A percentile compares a stretch with the other conserved stretches of the same genome.
Evolutionary conservation across 1,284 basidiomycete species (phyloP).

Genomic region (Kalmanozyma brasiliensis): DNA sequence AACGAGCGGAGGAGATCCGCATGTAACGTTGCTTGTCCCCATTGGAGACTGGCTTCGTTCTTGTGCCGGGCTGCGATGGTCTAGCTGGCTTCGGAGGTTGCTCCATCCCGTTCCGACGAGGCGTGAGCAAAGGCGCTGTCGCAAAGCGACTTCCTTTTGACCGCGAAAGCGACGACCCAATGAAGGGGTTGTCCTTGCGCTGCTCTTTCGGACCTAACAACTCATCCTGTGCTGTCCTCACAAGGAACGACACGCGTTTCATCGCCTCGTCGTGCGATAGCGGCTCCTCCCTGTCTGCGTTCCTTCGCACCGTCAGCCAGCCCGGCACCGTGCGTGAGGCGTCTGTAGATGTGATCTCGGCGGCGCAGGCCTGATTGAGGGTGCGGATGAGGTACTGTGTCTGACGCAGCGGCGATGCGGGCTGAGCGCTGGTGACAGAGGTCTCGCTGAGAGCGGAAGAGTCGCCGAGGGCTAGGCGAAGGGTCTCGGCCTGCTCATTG

Average conservation of each 20-base stretch:
- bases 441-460: not conserved
- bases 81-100: not conserved
- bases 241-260: not conserved
- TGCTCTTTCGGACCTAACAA: conserved; percentile 12
- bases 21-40: not conserved
- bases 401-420: conserved; percentile 17
- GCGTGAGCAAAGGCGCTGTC: conserved; percentile 9
- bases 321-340: not conserved
- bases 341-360: conserved; percentile 10
- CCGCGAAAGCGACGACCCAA: no score
- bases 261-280: not conserved
- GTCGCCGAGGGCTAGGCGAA: conserved; percentile 4
- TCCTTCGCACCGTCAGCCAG: conserved; percentile 8
- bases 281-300: not conserved
- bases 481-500: conserved; percentile 2
- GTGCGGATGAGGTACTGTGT: conserved; percentile 38
- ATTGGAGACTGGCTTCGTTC: not conserved
- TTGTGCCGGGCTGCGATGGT: not conserved
- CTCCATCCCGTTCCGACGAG: conserved; percentile 3
- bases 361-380: conserved; percentile 30
- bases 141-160: conserved; percentile 4
- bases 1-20: not conserved
- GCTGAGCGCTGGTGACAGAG: conserved; percentile 3
- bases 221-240: conserved; percentile 17
- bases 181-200: not conserved